Conservation (phyloP, 345 rosid species). For the Ricinus communis region DNA sequence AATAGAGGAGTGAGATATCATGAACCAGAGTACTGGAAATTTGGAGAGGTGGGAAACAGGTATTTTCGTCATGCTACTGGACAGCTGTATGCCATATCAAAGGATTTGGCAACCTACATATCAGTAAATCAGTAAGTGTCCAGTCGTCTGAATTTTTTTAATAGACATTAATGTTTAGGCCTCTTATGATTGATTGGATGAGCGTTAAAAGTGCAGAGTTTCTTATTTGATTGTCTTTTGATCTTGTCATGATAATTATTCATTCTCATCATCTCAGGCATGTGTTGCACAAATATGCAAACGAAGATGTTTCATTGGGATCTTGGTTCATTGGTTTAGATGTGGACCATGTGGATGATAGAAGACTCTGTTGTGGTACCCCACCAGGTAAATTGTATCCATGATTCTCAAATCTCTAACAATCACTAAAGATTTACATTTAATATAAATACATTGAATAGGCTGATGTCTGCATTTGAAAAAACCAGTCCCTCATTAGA, state of each 20-base stretch:
- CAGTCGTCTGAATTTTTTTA: background rate
- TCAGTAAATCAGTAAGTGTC: slow-evolving; percentile 62
- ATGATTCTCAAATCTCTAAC: background rate
- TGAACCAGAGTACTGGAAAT: slow-evolving; percentile 92
- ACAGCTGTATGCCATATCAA: slow-evolving; percentile 83
- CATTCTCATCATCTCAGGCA: slow-evolving; percentile 39
- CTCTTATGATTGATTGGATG: background rate
- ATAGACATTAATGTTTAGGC: background rate
- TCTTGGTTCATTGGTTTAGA: slow-evolving; percentile 51
- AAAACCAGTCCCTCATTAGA: background rate
- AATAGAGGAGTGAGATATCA: slow-evolving; percentile 79
- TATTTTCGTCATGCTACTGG: slow-evolving; percentile 93
- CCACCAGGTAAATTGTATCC: slow-evolving; percentile 55
- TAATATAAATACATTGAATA: background rate
- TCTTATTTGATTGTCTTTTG: background rate
- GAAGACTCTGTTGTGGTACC: slow-evolving; percentile 71
- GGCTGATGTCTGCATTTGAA: background rate
- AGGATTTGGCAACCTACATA: slow-evolving; percentile 77
- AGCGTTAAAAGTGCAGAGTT: background rate
- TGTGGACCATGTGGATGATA: slow-evolving; percentile 42
- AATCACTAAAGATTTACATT: background rate
- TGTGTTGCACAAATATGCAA: slow-evolving; percentile 48
- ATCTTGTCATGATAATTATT: slow-evolving; percentile 9
- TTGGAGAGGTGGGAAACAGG: slow-evolving; percentile 68
- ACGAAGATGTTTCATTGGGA: slow-evolving; percentile 53